Percentiles rank a stretch among this genome's conserved stretches.
phyloP scores from a whole-genome alignment of 1,284 basidiomycete species.

The Puccinia triticina region DNA sequence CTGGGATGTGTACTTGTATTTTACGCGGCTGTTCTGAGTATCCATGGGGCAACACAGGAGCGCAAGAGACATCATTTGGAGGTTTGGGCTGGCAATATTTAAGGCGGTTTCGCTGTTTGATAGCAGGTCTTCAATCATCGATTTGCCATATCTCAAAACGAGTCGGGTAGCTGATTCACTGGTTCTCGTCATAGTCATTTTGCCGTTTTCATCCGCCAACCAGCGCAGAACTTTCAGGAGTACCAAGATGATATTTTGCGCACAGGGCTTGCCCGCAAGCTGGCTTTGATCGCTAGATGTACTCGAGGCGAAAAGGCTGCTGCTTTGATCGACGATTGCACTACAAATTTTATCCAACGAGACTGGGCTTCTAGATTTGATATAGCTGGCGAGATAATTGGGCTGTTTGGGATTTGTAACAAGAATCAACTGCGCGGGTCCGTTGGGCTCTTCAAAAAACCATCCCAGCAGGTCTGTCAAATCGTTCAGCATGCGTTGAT shows the following conservation, averaged over 20 bases:
- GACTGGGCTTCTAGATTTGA: constrained; percentile 28
- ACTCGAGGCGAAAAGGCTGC: constrained; percentile 17
- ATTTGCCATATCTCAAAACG: constrained; percentile 36
- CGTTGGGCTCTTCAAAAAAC: constrained; percentile 26
- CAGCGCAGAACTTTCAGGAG: constrained; percentile 40
- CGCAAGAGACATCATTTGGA: constrained; percentile 36
- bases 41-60: constrained; percentile 44
- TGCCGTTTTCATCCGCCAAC: constrained; percentile 31
- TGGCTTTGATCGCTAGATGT: not conserved
- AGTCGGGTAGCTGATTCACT: constrained; percentile 27
- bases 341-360: constrained; percentile 48
- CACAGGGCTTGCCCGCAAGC: not conserved
- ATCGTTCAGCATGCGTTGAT: constrained; percentile 33
- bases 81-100: constrained; percentile 11
- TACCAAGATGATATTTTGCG: constrained; percentile 26
- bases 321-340: constrained; percentile 31
- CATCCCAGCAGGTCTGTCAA: constrained; percentile 35
- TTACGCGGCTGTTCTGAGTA: constrained; percentile 9
- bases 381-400: constrained; percentile 26
- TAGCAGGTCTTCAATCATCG: constrained; percentile 36
- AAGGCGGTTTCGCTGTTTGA: constrained; percentile 37
- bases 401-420: not conserved
- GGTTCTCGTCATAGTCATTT: constrained; percentile 13
- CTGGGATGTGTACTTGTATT: constrained; percentile 6
- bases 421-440: not conserved